A percentile compares a stretch with the other conserved stretches of the same genome.
Conservation (phyloP, 116 monocot species). For the Trichopus zeylanicus region DNA sequence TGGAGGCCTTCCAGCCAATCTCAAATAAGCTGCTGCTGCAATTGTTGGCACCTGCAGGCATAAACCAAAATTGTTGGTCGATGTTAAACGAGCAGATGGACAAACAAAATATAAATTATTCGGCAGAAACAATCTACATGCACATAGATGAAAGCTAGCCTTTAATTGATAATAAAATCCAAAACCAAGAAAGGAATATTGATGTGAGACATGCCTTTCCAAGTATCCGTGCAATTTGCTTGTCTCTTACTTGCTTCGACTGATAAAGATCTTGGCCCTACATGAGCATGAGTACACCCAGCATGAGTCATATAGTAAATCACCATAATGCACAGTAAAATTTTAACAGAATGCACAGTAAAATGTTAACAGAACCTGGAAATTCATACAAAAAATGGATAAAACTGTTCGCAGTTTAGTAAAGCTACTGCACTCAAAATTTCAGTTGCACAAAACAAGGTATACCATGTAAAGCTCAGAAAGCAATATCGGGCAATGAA, state of each 20-base stretch:
- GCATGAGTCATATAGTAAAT: not conserved
- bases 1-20: constrained; percentile 85
- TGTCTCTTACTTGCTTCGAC: constrained; percentile 80
- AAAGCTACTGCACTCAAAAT: too few relatives aligned
- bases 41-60: constrained; percentile 82
- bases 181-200: constrained; percentile 1
- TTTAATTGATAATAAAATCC: too few relatives aligned
- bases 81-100: too few relatives aligned
- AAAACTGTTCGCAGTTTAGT: too few relatives aligned
- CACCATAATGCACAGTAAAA: not conserved
- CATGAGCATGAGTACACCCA: constrained; percentile 11
- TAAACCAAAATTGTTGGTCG: too few relatives aligned
- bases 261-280: constrained; percentile 95
- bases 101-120: too few relatives aligned
- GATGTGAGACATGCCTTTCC: constrained; percentile 54
- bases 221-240: constrained; percentile 86
- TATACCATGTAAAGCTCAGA: too few relatives aligned
- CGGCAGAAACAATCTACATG: too few relatives aligned
- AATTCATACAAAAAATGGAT: not conserved
- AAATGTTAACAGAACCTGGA: not conserved
- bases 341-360: not conserved
- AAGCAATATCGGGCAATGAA: too few relatives aligned
- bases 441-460: too few relatives aligned
- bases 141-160: too few relatives aligned
- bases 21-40: constrained; percentile 93